Evolutionary conservation across 345 rosid genomes (phyloP), one percentile per base, ranked within the genome.

Genomic region (Citrus unshiu): DNA sequence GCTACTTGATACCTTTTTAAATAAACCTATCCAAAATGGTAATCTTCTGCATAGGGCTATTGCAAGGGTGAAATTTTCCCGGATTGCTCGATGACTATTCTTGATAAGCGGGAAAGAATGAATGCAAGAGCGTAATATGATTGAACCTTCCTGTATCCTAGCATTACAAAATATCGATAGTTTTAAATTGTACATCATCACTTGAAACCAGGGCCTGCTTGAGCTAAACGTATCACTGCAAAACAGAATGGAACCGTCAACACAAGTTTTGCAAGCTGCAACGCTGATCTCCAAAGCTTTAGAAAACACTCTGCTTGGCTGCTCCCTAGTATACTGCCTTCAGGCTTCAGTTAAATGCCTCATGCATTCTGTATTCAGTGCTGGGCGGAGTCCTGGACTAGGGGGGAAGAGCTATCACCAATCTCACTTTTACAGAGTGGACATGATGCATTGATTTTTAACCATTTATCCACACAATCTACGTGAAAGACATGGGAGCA

Each of bases 391-490:
- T 81, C 85, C 69, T 61, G 56, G 27, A 79, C 78, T 0, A 82
- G 75, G 6, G 85, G 81, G 18, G 83, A 80, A 68, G 40, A 8
- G 39, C 68, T 68, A 72, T 88, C 93, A n/a, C 88, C 82, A 10
- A 91, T 80, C 83, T 90, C 93, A 5, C 70, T 81, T 81, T 93
- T 91, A 80, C 97, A 91, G 37, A 93, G 93, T 30, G 95, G 95
- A 68, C 97, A 91, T 0, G 87, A 85, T 21, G 93, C 97, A n/a
- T 90, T 93, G 71, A 91, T 89, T 75, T 90, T 91, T 43, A 93
- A 79, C 97, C 95, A 93, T 78, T 89, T 93, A 80, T 91, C 95
- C 69, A 93, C 89, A 70, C 97, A 93, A 32, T 81, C 89, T 2
- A 90, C 91, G 60, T 90, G 93, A 84, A 93, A 90, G 13, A 91